Base-by-base conservation (phyloP, 495 filamentous ascomycete species). In the Chaetomium fimeti region DNA sequence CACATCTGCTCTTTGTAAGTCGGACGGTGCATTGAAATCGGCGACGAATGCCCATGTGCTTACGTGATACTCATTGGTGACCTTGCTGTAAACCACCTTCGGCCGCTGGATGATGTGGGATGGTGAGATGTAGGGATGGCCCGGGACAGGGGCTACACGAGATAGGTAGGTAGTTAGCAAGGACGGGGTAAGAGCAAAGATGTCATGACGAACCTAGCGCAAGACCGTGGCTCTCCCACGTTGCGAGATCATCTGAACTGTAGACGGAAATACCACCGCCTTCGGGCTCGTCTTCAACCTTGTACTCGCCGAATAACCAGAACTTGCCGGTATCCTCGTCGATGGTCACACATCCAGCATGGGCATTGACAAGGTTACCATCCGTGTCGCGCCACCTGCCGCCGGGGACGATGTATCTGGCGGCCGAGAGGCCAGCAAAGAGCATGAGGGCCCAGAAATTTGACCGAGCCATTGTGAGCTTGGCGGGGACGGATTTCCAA, bases 251-350 rank as follows among this genome's bases (percentile, higher is more conserved):
- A 12, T 71, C 64, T 2, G 77, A 79, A 57, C 72, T 76, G 67
- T 81, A 57, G 5, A 76, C 76, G 2, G 74, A 73, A 11, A 81
- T 69, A 24, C 79, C 79, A 3, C 71, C 77, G 18, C 79, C 79
- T 64, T 81, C 79, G 40, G 61, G 68, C n/a, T 77, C 75, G 1
- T 71, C 76, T 54, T 79, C 63, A 22, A 70, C 62, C 70, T 81
- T 81, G 68, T 79, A 77, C 68, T 81, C 79, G 42, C 79, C 79
- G 52, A 81, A 81, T 66, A 68, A 69, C 70, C 71, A 81, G 62
- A 77, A 81, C 57, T 69, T 79, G 22, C 74, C 77, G 15, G 75
- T 72, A 13, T 24, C 72, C 70, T 15, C 67, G 32, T 77, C 68
- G 20, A 77, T 62, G 32, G 69, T 78, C 6, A 76, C 54, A 43